phyloP scores from a whole-genome alignment of 1,284 basidiomycete genomes.

The Omphalotus olearius region DNA sequence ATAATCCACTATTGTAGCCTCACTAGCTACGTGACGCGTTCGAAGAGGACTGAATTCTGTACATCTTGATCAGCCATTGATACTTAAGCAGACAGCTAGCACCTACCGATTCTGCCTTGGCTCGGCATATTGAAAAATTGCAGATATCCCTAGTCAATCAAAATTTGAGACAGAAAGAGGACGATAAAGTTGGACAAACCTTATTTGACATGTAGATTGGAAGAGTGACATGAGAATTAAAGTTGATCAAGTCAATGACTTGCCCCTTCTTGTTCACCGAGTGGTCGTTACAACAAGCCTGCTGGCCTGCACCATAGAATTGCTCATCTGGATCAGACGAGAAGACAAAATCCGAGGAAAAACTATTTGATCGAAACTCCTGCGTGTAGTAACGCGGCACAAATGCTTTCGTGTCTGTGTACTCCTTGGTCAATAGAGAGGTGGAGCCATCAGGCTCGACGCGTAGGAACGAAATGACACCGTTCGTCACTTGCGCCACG shows the following conservation, averaged over 20 bases:
- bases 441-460: constrained; percentile 29
- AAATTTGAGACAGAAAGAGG: not conserved
- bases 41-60: constrained; percentile 32
- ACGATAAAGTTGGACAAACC: constrained; percentile 11
- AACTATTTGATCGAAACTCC: constrained; percentile 31
- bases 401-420: constrained; percentile 32
- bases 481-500: constrained; percentile 25
- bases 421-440: constrained; percentile 31
- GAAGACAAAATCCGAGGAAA: constrained; percentile 34
- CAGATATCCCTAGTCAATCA: constrained; percentile 29
- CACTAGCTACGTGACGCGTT: constrained; percentile 33
- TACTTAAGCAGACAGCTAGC: not conserved
- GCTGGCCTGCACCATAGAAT: constrained; percentile 37
- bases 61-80: not conserved
- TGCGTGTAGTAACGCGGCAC: constrained; percentile 32
- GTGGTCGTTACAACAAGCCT: constrained; percentile 37
- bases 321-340: constrained; percentile 31
- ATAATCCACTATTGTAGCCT: constrained; percentile 36
- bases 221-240: constrained; percentile 37
- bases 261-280: constrained; percentile 40
- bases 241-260: constrained; percentile 37
- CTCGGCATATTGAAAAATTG: constrained; percentile 39
- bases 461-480: constrained; percentile 32
- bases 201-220: constrained; percentile 40
- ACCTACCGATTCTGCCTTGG: constrained; percentile 33